phyloP scores from a whole-genome alignment of 208 protist species.

The Trypanosomatidae sp. region DNA sequence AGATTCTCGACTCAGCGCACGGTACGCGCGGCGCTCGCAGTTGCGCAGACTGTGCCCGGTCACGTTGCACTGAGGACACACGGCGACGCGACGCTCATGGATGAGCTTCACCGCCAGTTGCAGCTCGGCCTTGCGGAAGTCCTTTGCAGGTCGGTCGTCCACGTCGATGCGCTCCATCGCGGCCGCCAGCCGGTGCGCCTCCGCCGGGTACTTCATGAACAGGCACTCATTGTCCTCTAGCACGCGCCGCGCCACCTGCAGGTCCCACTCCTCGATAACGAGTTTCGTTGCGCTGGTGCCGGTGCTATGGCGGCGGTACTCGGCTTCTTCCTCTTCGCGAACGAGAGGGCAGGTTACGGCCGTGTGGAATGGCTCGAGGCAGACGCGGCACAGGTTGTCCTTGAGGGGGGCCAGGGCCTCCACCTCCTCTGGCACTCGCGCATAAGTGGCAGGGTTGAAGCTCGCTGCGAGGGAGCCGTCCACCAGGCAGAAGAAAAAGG shows the following conservation, averaged over 20 bases:
- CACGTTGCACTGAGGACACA: conserved; percentile 61
- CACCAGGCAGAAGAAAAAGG: conserved; percentile 87
- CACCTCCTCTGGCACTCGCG: conserved; percentile 77
- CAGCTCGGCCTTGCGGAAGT: conserved; percentile 83
- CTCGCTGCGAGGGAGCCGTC: conserved; percentile 67
- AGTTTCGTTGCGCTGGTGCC: conserved; percentile 21
- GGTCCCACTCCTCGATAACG: conserved; percentile 68
- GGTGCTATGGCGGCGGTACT: conserved; percentile 28
- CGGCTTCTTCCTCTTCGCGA: conserved; percentile 20
- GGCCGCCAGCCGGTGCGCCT: conserved; percentile 42
- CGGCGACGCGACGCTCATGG: conserved; percentile 53
- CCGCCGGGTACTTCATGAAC: conserved; percentile 42
- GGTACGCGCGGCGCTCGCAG: conserved; percentile 51
- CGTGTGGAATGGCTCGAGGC: conserved; percentile 80
- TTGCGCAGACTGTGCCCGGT: conserved; percentile 60
- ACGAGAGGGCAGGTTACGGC: conserved; percentile 47
- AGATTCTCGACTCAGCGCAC: conserved; percentile 42
- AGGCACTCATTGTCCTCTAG: conserved; percentile 68
- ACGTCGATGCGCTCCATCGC: conserved; percentile 68
- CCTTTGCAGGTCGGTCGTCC: conserved; percentile 77
- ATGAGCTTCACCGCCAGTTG: conserved; percentile 71
- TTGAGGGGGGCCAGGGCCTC: conserved; percentile 53
- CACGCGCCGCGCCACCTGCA: conserved; percentile 69
- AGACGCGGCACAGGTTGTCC: conserved; percentile 73
- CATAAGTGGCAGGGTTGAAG: conserved; percentile 73